phyloP scores from a whole-genome alignment of 192 early-diverging fungal species.

The Umbelopsis isabellina region DNA sequence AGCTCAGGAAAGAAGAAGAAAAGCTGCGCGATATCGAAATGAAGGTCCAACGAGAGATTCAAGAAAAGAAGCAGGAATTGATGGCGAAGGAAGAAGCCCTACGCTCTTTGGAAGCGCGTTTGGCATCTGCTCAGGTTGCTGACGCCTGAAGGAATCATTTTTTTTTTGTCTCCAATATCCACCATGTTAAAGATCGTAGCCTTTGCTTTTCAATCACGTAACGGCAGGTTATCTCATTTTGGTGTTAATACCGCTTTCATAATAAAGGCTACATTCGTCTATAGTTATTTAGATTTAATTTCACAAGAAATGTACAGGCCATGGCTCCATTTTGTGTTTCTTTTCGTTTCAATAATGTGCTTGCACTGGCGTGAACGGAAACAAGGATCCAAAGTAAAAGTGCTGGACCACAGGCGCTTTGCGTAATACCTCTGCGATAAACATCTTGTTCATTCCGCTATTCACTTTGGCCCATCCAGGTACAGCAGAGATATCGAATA shows the following conservation, averaged over 20 bases:
- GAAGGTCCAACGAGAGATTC: constrained; percentile 56
- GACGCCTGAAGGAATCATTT: constrained; percentile 27
- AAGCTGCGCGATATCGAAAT: constrained; percentile 58
- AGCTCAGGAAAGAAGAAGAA: constrained; percentile 57
- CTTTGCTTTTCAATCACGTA: neutral
- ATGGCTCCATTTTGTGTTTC: neutral
- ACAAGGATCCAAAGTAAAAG: constrained; percentile 84
- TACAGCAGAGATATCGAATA: constrained; percentile 91
- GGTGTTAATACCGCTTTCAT: neutral
- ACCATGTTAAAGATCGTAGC: neutral
- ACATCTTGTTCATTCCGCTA: constrained; percentile 93
- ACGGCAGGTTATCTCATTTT: neutral
- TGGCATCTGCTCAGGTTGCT: constrained; percentile 45
- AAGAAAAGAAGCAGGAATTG: constrained; percentile 60
- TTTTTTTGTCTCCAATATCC: neutral
- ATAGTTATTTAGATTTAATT: constrained; percentile 8
- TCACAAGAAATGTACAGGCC: neutral
- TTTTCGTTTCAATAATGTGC: neutral
- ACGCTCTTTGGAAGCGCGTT: constrained; percentile 48
- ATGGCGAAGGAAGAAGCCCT: constrained; percentile 61
- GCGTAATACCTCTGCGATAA: constrained; percentile 83
- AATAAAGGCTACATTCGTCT: constrained; percentile 20
- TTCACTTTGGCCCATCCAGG: constrained; percentile 92
- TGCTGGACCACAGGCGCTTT: constrained; percentile 99
- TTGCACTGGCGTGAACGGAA: constrained; percentile 61